Base-by-base conservation (phyloP, 495 filamentous ascomycete species). In the Penicillium bovifimosum region DNA sequence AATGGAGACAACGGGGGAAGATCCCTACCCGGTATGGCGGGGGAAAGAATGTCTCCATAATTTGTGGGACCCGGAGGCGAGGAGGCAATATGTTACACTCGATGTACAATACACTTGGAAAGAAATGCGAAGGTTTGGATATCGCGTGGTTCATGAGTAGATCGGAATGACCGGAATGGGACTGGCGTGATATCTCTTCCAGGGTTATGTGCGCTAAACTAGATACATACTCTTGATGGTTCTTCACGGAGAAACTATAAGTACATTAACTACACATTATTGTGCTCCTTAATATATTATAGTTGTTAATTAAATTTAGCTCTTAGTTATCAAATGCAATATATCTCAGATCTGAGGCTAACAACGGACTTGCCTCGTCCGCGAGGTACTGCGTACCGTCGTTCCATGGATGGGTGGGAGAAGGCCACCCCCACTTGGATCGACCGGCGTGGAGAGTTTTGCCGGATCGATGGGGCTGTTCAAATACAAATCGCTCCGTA, bases 11-110 rank as follows among this genome's bases (percentile, higher is more conserved):
- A 24, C 35, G 32, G 46, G 41, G 50, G 51, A 24, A 24, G 20
- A 62, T 64, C 61, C 17, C 29, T 61, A 59, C 61, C 58, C 50
- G 47, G 33, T 56, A 57, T 40, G 58, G 54, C 29, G 47, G 27
- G 27, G n/a, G n/a, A n/a, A n/a, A n/a, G n/a, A 24, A 24, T 2
- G 20, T 24, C 42, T 11, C 40, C 47, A 6, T 46, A 26, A 24
- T 27, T 6, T 27, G 35, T 42, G 39, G 44, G 18, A 29, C 24
- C 16, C 33, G 53, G 34, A 53, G 16, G 29, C 18, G 33, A 47
- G 26, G 41, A 4, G 20, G 20, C 20, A 24, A 24, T 24, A 24
- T 24, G 20, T 24, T 24, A 24, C 20, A 24, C 2, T 31, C 38
- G 7, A 40, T 17, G 14, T 36, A n/a, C 9, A n/a, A 33, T 47